A percentile compares a stretch with the other conserved stretches of the same genome.
These are phyloP conservation scores for Bipolaris zeicola DNA, from an alignment of 2,329 filamentous ascomycete genomes.

Conservation along the genomic window DNA sequence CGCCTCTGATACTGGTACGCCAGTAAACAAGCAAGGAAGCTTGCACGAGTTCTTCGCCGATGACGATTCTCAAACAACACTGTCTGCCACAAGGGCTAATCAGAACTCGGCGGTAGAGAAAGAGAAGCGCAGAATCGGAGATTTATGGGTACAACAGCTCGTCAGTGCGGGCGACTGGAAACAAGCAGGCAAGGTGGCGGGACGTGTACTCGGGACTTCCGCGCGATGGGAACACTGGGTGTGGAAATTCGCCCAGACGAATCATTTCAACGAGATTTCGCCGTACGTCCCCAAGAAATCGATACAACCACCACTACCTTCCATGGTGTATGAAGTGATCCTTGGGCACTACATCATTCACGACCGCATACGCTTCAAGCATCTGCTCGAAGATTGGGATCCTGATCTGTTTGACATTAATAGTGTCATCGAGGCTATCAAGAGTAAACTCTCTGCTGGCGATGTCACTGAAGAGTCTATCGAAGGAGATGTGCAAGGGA, in stretches of 20 bases:
- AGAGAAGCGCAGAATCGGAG: slow-evolving; percentile 89
- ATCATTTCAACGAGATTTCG: slow-evolving; percentile 88
- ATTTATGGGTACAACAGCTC: slow-evolving; percentile 90
- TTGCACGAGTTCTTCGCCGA: slow-evolving; percentile 74
- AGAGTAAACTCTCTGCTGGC: slow-evolving; percentile 78
- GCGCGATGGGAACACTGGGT: slow-evolving; percentile 95
- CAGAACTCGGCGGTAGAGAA: slow-evolving; percentile 73
- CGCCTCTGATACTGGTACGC: slow-evolving; percentile 50
- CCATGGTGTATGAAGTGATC: slow-evolving; percentile 84
- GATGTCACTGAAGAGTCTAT: slow-evolving; percentile 77
- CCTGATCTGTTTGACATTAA: slow-evolving; percentile 81
- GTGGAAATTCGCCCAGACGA: slow-evolving; percentile 84
- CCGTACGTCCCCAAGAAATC: slow-evolving; percentile 77
- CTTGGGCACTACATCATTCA: slow-evolving; percentile 85
- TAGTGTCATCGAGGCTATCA: slow-evolving; percentile 76
- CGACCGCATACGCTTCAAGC: slow-evolving; percentile 75
- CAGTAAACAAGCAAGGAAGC: slow-evolving; percentile 52
- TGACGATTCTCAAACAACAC: slow-evolving; percentile 67
- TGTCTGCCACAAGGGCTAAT: slow-evolving; percentile 61
- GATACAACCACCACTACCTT: slow-evolving; percentile 78
- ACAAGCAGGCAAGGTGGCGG: slow-evolving; percentile 78
- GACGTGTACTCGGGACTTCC: slow-evolving; percentile 78
- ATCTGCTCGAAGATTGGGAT: slow-evolving; percentile 82
- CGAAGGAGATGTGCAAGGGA: slow-evolving; percentile 71
- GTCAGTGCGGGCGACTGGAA: slow-evolving; percentile 76